Percentiles rank a stretch among this genome's conserved stretches.
Conservation (phyloP, 2,329 filamentous ascomycete genomes). For the Chaetomiaceae sp. region DNA sequence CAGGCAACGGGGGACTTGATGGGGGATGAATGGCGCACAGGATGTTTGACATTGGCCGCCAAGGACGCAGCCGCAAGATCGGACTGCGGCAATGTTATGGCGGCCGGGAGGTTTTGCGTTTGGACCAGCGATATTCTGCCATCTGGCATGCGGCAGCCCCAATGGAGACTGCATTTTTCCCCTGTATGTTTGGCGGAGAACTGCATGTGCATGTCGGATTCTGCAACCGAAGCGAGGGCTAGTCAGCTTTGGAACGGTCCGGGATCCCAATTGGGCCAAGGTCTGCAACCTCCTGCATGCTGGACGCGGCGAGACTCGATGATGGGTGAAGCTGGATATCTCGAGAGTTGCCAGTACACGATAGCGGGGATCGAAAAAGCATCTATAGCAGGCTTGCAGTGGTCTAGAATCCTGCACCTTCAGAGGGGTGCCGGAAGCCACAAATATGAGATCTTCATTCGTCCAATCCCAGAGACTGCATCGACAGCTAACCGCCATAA, state of each 20-base stretch:
- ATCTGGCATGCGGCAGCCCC: conserved; percentile 41
- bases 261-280: conserved; percentile 27
- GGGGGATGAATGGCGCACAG: conserved; percentile 21
- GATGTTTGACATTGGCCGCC: conserved; percentile 19
- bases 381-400: conserved; percentile 16
- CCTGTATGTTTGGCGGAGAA: conserved; percentile 30
- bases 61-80: conserved; percentile 22
- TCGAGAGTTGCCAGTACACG: background rate
- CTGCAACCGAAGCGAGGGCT: conserved; percentile 30
- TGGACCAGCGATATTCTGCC: conserved; percentile 43
- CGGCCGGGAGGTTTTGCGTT: conserved; percentile 28
- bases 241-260: conserved; percentile 30
- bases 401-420: conserved; percentile 1
- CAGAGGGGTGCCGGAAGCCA: background rate
- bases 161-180: conserved; percentile 35
- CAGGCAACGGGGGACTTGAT: conserved; percentile 13
- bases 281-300: conserved; percentile 19
- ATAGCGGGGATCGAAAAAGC: background rate
- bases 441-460: background rate
- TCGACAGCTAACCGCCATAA: background rate
- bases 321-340: conserved; percentile 3
- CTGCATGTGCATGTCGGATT: conserved; percentile 34
- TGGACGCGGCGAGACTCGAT: conserved; percentile 4
- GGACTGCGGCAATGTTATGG: conserved; percentile 25
- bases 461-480: background rate